Base-by-base conservation (phyloP, 176 grass and related monocot species). In the Ensete ventricosum region DNA sequence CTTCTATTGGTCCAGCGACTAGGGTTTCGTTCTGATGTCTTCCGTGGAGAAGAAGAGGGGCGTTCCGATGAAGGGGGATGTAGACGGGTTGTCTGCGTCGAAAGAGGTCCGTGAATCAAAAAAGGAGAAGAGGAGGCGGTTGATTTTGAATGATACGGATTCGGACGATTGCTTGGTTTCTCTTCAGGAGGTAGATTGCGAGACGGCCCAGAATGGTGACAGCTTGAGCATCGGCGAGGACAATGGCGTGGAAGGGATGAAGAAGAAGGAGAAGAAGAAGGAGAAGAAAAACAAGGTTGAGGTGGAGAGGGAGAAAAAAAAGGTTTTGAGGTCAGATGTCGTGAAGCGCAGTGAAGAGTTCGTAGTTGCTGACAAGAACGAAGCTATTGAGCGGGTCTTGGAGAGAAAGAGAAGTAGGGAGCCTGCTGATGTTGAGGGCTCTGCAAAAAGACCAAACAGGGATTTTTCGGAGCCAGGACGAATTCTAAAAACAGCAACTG, bases 281-380 rank as follows among this genome's bases (percentile, higher is more conserved):
- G 24, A 74, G 53, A 7, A 55, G 53, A 17, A 11, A 1, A n/a
- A 23, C 22, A 2, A 51, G 14, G 48, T n/a, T 16, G 48, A 49
- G 50, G 71, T 14, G 22, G 52, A 55, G 34, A 43, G 34, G 53
- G 58, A 74, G 1, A 57, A 19, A 2, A 91, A 84, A 76, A 91
- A 84, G 73, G 51, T 87, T 22, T 59, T 91, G 34, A 80, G 91
- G 53, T 94, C 88, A 0, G 73, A 79, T 63, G 67, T 82, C 58
- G 48, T 76, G 50, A 87, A 77, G 62, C 62, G 48, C 58, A 76
- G 78, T 79, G 67, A 53, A 14, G 90, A 84, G 11, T 68, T 62
- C 52, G 81, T 76, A 14, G 78, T 85, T 79, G 78, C 72, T 75
- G 79, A 82, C 68, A 87, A 83, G 74, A 87, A 81, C 50, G 84